Percentiles rank a stretch among this genome's conserved stretches.
Conservation (phyloP, 2,329 filamentous ascomycete genomes). For the Whalleya microplaca region DNA sequence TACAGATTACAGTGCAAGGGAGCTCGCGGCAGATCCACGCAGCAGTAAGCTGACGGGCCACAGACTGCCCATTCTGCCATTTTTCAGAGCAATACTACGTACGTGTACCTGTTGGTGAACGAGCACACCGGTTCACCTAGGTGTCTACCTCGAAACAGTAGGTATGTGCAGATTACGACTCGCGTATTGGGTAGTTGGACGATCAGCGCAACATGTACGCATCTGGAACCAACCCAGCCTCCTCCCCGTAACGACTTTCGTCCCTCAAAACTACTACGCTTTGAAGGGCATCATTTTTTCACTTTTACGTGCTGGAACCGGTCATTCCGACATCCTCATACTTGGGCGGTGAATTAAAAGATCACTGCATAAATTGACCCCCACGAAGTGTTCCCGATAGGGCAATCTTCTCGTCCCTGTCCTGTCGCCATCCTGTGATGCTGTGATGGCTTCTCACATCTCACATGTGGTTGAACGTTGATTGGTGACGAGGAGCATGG, state of each 20-base stretch:
- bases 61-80: not conserved
- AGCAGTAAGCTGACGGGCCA: not conserved
- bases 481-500: not conserved
- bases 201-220: not conserved
- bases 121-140: no score
- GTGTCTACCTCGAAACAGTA: no score
- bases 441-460: constrained; percentile 1
- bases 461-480: not conserved
- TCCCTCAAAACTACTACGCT: not conserved
- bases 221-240: not conserved
- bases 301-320: not conserved
- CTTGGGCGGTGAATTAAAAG: not conserved
- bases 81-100: not conserved
- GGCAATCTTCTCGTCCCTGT: constrained; percentile 17
- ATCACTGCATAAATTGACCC: constrained; percentile 6
- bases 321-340: not conserved
- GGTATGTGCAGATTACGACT: no score
- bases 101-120: no score
- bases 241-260: not conserved
- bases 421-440: not conserved
- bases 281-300: not conserved
- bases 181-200: not conserved
- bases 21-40: not conserved
- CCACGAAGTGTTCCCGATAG: constrained; percentile 16
- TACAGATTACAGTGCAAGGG: not conserved